phyloP scores from a whole-genome alignment of 2,329 filamentous ascomycete species.

The Colletotrichum lini region DNA sequence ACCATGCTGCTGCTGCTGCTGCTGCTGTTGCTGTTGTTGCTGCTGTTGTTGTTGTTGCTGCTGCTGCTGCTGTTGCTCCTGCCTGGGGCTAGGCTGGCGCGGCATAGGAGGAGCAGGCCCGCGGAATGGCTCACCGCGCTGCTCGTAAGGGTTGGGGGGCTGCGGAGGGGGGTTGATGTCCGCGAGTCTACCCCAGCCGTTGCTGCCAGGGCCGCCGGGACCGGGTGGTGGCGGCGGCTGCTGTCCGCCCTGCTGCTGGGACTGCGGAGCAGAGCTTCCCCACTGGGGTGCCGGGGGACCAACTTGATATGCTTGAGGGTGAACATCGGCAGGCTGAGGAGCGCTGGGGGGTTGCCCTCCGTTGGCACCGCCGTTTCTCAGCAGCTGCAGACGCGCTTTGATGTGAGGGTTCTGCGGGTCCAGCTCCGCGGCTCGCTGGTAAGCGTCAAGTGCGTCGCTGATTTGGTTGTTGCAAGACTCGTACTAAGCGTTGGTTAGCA shows the following conservation, averaged over 20 bases:
- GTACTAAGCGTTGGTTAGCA: conserved; percentile 72
- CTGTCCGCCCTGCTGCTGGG: conserved; percentile 56
- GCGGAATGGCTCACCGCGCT: conserved; percentile 77
- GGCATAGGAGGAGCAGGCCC: conserved; percentile 76
- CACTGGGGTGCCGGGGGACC: conserved; percentile 91
- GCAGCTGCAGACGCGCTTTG: conserved; percentile 91
- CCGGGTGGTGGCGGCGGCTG: conserved; percentile 69
- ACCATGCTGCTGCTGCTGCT: conserved; percentile 56
- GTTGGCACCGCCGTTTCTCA: conserved; percentile 84
- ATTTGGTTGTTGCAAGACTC: conserved; percentile 99
- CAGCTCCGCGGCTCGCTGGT: conserved; percentile 93
- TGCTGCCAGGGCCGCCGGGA: conserved; percentile 69
- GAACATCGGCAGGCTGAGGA: conserved; percentile 95
- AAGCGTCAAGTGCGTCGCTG: conserved; percentile 94
- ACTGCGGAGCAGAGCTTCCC: conserved; percentile 80
- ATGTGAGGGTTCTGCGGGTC: conserved; percentile 96
- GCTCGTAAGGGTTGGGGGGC: conserved; percentile 86
- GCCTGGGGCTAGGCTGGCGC: conserved; percentile 82
- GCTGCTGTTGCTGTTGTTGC: conserved; percentile 66
- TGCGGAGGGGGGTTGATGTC: conserved; percentile 85
- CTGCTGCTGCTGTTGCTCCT: conserved; percentile 72
- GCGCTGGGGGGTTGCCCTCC: conserved; percentile 80
- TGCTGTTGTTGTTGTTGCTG: conserved; percentile 69
- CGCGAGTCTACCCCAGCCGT: conserved; percentile 76
- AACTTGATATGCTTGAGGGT: conserved; percentile 93